A percentile compares a stretch with the other conserved stretches of the same genome.
Conservation (phyloP, 768 basidiomycete species). For the Mycena maculata region DNA sequence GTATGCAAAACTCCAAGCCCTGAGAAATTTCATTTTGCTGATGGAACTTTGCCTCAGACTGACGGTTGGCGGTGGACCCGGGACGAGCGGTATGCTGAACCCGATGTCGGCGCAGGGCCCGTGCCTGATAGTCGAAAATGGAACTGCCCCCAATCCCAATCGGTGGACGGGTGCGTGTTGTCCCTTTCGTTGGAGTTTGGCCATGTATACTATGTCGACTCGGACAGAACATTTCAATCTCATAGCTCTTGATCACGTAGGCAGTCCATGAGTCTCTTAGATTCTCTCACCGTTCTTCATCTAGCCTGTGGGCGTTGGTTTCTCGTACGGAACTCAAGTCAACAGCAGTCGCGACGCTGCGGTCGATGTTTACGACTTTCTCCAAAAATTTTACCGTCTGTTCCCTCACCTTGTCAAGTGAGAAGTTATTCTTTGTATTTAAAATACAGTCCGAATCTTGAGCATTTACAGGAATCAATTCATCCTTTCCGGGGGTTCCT, state of each 20-base stretch:
- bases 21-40: neutral
- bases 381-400: constrained; percentile 48
- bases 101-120: constrained; percentile 17
- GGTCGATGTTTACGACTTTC: constrained; percentile 49
- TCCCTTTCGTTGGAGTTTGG: neutral
- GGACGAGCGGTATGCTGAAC: constrained; percentile 26
- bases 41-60: neutral
- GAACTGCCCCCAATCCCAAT: neutral
- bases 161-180: constrained; percentile 23
- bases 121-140: constrained; percentile 3
- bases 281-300: neutral
- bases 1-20: no score
- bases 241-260: constrained; percentile 42
- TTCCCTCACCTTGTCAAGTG: constrained; percentile 32
- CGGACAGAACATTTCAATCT: constrained; percentile 38
- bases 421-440: neutral
- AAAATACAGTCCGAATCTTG: no score
- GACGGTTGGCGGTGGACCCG: constrained; percentile 24
- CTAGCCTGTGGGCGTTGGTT: constrained; percentile 48
- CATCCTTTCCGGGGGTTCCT: constrained; percentile 46
- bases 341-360: constrained; percentile 47
- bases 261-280: neutral
- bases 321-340: constrained; percentile 48
- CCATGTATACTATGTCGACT: neutral
- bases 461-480: constrained; percentile 31